Evolutionary conservation across 2,329 filamentous ascomycete genomes (phyloP), one percentile per base, ranked within the genome.

Genomic region (Ophiostoma sp.): DNA sequence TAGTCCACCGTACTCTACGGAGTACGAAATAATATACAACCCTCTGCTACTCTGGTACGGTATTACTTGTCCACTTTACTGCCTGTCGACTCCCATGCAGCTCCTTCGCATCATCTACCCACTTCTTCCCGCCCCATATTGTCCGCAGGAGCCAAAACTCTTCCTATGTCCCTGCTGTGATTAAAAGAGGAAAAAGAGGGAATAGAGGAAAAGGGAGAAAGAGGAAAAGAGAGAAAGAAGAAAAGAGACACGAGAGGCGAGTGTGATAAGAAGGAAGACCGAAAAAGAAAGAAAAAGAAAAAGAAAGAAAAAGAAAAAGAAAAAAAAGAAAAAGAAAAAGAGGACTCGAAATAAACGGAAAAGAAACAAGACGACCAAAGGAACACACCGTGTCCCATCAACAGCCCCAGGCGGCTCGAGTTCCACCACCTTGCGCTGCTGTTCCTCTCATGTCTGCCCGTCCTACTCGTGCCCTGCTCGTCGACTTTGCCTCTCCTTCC

Each of bases 141-240:
- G 58, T 62, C 58, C 58, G 58, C 36, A 64, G 62, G 62, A 64
- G 62, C 40, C 62, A 64, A 44, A n/a, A 41, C n/a, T 38, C 9
- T 38, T 55, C n/a, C 47, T 2, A 18, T 52, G n/a, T 52, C 47
- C 18, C 18, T 55, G 49, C 49, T 55, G n/a, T 55, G 49, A 27
- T 55, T 27, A 14, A 16, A 27, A 55, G 49, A 55, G 55, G 55
- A 60, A 60, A 38, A 38, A 55, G 47, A 49, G 5, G 47, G n/a
- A 7, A n/a, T n/a, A 16, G n/a, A 27, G n/a, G 36, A 40, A 18
- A 27, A 27, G 27, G 2, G 27, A 27, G 27, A 16, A 9, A 60
- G 36, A 60, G 12, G 14, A 60, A 58, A 38, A 45, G 27, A 58
- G 38, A 58, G n/a, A 58, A 58, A 44, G 16, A 64, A 41, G 47